A percentile compares a stretch with the other conserved stretches of the same genome.
phyloP scores from a whole-genome alignment of 2,329 filamentous ascomycete genomes.

The Apiospora sp. region DNA sequence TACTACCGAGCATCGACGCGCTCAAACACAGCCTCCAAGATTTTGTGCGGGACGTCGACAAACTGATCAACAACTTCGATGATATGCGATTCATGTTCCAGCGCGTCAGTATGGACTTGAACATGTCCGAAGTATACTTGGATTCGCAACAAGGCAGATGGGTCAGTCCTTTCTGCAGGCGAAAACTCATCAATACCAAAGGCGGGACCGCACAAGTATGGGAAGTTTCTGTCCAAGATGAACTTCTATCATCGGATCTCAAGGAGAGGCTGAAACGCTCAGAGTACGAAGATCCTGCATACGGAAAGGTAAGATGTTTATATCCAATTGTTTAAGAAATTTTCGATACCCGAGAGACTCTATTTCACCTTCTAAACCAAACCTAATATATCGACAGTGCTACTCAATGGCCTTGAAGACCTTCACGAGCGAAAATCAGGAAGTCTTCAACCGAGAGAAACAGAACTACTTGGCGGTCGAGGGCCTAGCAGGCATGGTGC shows the following conservation, averaged over 20 bases:
- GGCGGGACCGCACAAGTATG: conserved; percentile 12
- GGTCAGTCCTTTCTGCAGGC: conserved; percentile 19
- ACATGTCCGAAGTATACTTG: not conserved
- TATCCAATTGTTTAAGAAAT: not conserved
- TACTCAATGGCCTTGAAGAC: conserved; percentile 28
- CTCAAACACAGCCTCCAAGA: not conserved
- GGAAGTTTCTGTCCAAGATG: conserved; percentile 6
- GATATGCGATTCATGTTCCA: conserved; percentile 3
- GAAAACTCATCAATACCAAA: not conserved
- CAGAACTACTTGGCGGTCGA: conserved; percentile 39
- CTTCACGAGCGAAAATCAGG: conserved; percentile 24
- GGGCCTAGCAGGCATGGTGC: conserved; percentile 38
- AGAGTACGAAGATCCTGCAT: not conserved
- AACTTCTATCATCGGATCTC: not conserved
- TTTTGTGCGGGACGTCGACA: not conserved
- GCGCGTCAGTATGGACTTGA: not conserved
- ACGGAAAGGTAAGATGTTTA: not conserved
- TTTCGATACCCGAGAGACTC: not conserved
- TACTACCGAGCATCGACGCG: not conserved
- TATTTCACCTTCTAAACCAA: not conserved
- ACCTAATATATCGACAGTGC: not conserved
- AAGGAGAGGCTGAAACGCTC: not conserved
- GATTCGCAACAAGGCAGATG: not conserved
- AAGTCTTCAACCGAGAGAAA: conserved; percentile 40
- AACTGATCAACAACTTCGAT: not conserved